Evolutionary conservation across 257 asterid genomes (phyloP).

Genomic region (Nicotiana tomentosiformis): DNA sequence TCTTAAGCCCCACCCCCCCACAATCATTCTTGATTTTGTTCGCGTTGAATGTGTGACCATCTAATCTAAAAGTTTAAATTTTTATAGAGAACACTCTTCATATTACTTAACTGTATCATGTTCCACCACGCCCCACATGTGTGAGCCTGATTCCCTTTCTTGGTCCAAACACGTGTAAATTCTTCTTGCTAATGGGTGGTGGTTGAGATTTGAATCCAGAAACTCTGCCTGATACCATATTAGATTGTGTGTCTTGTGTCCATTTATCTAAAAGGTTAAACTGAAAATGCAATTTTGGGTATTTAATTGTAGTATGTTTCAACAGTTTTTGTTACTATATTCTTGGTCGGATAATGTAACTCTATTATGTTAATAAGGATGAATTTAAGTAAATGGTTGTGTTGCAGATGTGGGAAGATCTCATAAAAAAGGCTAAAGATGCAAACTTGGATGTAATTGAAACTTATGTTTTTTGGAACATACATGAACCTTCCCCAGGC

Average conservation of each 20-base stretch:
- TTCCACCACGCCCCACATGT: too few relatives aligned
- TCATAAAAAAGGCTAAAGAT: constrained; percentile 52
- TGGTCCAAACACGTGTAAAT: not conserved
- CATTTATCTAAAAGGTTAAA: too few relatives aligned
- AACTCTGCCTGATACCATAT: not conserved
- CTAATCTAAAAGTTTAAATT: not conserved
- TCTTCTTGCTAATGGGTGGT: not conserved
- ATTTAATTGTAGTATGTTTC: not conserved
- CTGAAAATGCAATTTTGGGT: too few relatives aligned
- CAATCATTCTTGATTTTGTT: not conserved
- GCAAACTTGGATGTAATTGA: constrained; percentile 70
- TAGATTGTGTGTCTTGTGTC: not conserved
- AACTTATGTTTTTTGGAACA: constrained; percentile 66
- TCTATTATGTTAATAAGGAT: not conserved
- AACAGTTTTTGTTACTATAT: not conserved
- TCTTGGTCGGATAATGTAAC: not conserved
- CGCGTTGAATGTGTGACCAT: not conserved
- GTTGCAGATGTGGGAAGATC: constrained; percentile 75
- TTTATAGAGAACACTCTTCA: too few relatives aligned
- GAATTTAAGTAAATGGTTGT: constrained; percentile 3
- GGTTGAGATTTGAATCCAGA: not conserved
- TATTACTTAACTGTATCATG: too few relatives aligned
- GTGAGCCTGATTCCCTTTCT: not conserved
- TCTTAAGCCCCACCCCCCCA: not conserved
- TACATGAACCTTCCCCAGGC: constrained; percentile 66